Base-by-base conservation (phyloP, 163 green algal species). In the Scenedesmus sp. region DNA sequence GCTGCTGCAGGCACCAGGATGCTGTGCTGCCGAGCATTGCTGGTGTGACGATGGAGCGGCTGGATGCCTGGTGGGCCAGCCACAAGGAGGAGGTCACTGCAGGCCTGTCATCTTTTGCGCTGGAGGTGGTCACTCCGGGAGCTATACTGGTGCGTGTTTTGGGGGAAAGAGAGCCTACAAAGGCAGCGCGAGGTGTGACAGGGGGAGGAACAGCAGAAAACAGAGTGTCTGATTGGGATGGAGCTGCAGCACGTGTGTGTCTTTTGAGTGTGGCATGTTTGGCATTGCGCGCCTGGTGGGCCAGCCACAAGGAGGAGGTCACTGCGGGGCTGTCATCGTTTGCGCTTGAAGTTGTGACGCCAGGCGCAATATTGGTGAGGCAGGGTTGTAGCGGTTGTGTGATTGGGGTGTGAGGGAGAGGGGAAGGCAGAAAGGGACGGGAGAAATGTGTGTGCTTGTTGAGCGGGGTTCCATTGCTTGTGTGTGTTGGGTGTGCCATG, bases 1-100 rank as follows among this genome's bases (percentile, higher is more conserved):
- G 70, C 73, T 70, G 34, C 8, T 56, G 87, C 90, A 93, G 90
- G 90, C 90, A 87, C 59, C 90, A 93, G 84, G 84, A 93, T 85
- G 90, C 67, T 0, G 83, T 93, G 26, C 74, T 93, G 84, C 90
- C 90, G 1, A 83, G 13, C 3, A 12, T 93, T 1, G 0, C 5
- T 5, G 90, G 90, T 20, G 16, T 82, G 16, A 56, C 70, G 16
- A 55, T 90, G 67, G 90, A 93, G 70, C 56, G 57, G 0, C 73
- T 93, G 34, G 90, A 93, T 16, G 67, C 57, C n/a, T 93, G 90
- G 90, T 93, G 90, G 90, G 18, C 15, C 6, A 54, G 66, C 70
- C 34, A 90, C 84, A 93, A 83, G 90, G 90, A 93, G 90, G 56
- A 81, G 34, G 90, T 87, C 9, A 76, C 83, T 18, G 34, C 23